Conservation (phyloP, 2,329 filamentous ascomycete species). For the Cryoendolithus antarcticus region DNA sequence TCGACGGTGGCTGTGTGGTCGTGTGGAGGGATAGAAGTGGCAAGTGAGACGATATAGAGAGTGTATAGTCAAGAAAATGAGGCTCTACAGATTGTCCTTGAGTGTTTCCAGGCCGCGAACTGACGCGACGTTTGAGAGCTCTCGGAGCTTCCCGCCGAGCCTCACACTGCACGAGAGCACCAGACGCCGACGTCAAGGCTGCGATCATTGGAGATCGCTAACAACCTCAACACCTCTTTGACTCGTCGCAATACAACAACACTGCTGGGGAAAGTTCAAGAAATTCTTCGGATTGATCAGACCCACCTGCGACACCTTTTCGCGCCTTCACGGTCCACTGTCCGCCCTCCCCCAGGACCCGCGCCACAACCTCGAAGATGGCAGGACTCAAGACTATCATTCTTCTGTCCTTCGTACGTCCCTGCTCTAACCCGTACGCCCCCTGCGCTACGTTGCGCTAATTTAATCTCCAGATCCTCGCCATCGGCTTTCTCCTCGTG, state of each 20-base stretch:
- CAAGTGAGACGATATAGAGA: too few species aligned
- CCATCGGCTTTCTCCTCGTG: conserved; percentile 95
- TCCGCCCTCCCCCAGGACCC: conserved; percentile 2
- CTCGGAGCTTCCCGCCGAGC: too few species aligned
- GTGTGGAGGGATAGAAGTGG: neutral
- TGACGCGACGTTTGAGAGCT: conserved; percentile 6
- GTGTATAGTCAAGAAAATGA: too few species aligned
- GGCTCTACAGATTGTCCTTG: neutral
- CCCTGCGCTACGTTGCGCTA: too few species aligned
- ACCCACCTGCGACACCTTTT: neutral
- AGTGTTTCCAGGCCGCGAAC: conserved; percentile 3
- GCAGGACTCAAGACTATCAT: conserved; percentile 98
- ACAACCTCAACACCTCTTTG: neutral
- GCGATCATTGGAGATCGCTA: neutral
- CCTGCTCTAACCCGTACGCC: too few species aligned
- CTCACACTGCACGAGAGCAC: conserved; percentile 4
- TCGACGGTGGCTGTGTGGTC: conserved; percentile 25
- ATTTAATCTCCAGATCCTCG: conserved; percentile 53
- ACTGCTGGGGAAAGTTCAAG: too few species aligned
- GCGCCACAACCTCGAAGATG: conserved; percentile 33
- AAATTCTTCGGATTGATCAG: too few species aligned
- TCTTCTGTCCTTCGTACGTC: conserved; percentile 80
- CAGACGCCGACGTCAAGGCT: conserved; percentile 7
- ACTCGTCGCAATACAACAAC: neutral
- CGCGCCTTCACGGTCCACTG: neutral